Percentiles rank a stretch among this genome's conserved stretches.
These are phyloP conservation scores for Hymenoscyphus scutula DNA, from an alignment of 2,329 filamentous ascomycete species.

Conservation along the genomic window DNA sequence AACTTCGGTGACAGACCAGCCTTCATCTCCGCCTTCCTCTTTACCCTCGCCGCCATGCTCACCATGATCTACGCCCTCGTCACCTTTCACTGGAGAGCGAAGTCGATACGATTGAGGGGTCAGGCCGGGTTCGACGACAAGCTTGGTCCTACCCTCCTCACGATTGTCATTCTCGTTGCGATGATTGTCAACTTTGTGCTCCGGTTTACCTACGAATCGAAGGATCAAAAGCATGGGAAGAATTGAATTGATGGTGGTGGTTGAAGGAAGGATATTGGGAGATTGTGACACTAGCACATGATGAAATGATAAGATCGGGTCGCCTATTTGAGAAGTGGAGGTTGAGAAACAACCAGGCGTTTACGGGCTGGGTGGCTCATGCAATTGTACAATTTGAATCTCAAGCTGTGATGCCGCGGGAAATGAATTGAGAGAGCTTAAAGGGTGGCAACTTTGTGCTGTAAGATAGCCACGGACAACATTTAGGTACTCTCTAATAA, in stretches of 20 bases:
- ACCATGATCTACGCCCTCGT: conserved; percentile 93
- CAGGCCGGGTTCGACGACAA: conserved; percentile 97
- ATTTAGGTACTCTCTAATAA: background rate
- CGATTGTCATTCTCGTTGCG: conserved; percentile 79
- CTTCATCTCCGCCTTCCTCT: conserved; percentile 89
- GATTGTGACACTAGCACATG: background rate
- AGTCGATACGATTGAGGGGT: conserved; percentile 84
- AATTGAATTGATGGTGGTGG: conserved; percentile 14
- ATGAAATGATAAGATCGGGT: background rate
- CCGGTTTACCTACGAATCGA: conserved; percentile 54
- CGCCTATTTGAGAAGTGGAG: conserved; percentile 9
- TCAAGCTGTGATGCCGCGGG: background rate
- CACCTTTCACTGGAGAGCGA: conserved; percentile 96
- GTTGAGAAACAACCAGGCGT: conserved; percentile 9
- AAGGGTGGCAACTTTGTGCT: background rate
- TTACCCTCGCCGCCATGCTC: conserved; percentile 90
- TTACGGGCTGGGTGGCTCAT: background rate
- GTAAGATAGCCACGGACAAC: background rate
- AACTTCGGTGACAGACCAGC: conserved; percentile 96
- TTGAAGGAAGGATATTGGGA: background rate
- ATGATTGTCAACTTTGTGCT: conserved; percentile 97
- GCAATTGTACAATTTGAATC: background rate
- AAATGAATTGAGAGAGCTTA: background rate
- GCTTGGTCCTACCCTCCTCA: conserved; percentile 87
- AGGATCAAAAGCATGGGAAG: conserved; percentile 20